Base-by-base conservation (phyloP, 495 filamentous ascomycete species). In the Delitschia confertaspora region DNA sequence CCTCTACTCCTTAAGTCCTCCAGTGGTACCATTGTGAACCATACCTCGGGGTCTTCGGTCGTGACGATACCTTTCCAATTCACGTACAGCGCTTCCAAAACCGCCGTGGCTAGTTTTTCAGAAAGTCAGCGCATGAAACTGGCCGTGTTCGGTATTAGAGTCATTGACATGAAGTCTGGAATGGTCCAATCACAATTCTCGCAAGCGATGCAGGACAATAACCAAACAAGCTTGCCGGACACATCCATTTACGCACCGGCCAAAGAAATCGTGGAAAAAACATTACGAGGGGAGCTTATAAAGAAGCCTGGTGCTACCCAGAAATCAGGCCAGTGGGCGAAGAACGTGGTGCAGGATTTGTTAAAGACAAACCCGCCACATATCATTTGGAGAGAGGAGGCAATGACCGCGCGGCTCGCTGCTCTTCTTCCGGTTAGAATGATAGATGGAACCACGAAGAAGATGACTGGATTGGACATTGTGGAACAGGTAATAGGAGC, bases 321-420 rank as follows among this genome's bases (percentile, higher is more conserved):
- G 6, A 38, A 54, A 6, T 38, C 60, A 3, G 56, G 63, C 1
- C 48, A 47, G 24, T 65, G 51, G 44, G 63, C 63, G 14, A 48
- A 38, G 18, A 41, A 56, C 35, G 55, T 62, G 6, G 61, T 55
- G 1, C 18, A 29, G 4, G 61, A 62, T 4, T 35, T 65, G 20
- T 34, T 60, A n/a, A 58, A 47, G 42, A 26, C 48, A 16, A 57
- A 33, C 16, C 60, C 58, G 14, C 53, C 51, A 39, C 24, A 37
- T 16, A 33, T 46, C 29, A 58, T 67, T 33, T 68, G 63, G 63
- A 53, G 49, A 23, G 64, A 64, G 3, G 54, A 56, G 11, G 51
- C 59, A 13, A 47, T 40, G 14, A 10, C 60, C 18, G 49, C 36
- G 11, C 33, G 59, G 40, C 22, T 64, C 18, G 45, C 34, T 16